Conservation (phyloP, 129 eudicot genomes). For the Pulicaria dysenterica region DNA sequence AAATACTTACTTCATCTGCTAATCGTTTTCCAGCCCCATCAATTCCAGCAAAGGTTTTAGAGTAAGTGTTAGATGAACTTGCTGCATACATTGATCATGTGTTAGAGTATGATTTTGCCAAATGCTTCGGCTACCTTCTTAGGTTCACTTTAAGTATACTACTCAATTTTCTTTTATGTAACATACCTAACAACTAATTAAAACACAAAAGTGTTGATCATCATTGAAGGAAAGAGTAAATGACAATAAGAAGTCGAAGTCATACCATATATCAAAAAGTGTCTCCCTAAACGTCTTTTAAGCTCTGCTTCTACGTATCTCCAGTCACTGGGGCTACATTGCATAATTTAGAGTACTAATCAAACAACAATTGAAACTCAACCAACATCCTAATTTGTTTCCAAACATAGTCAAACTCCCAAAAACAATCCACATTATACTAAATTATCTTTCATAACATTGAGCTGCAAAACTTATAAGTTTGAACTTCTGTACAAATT, state of each 20-base stretch:
- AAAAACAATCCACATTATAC: too few relatives aligned
- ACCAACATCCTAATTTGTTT: constrained; percentile 16
- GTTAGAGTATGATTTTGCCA: too few relatives aligned
- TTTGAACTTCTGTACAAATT: neutral
- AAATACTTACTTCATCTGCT: constrained; percentile 89
- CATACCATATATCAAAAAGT: constrained; percentile 78
- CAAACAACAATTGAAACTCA: constrained; percentile 15
- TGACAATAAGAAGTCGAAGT: constrained; percentile 14
- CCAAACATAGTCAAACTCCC: neutral
- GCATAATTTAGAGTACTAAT: neutral
- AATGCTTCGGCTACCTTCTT: neutral
- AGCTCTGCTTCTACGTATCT: constrained; percentile 81
- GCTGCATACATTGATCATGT: constrained; percentile 54
- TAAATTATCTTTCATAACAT: neutral
- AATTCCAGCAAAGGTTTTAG: constrained; percentile 90
- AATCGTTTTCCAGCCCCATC: constrained; percentile 93
- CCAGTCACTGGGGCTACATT: constrained; percentile 97
- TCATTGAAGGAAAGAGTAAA: neutral
- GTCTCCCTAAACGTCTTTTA: constrained; percentile 83
- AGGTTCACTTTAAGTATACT: neutral
- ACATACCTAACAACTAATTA: neutral
- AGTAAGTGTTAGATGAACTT: constrained; percentile 78
- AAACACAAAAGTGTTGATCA: neutral
- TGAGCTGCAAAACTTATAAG: neutral
- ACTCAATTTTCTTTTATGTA: too few relatives aligned